These are phyloP conservation scores for Phytophthora constricta DNA, from an alignment of 352 stramenopile genomes.

Conservation along the genomic window DNA sequence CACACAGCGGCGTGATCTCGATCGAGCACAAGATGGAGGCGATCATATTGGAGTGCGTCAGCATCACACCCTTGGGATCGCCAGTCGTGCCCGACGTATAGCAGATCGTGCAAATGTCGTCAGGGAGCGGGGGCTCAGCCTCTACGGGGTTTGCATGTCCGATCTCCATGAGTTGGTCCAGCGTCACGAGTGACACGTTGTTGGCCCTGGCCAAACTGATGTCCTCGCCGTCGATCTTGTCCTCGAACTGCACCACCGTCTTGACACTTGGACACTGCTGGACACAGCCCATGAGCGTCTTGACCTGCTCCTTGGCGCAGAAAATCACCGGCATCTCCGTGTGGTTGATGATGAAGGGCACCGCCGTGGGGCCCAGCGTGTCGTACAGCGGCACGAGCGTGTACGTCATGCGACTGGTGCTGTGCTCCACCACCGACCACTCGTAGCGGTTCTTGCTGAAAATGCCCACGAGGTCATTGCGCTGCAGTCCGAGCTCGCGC, in stretches of 20 bases:
- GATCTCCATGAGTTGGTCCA: slow-evolving; percentile 48
- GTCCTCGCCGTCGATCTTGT: slow-evolving; percentile 53
- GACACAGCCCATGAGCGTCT: slow-evolving; percentile 63
- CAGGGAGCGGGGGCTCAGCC: slow-evolving; percentile 44
- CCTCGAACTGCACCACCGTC: slow-evolving; percentile 67
- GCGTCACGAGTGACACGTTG: slow-evolving; percentile 53
- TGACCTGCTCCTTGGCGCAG: slow-evolving; percentile 69
- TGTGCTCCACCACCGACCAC: slow-evolving; percentile 76
- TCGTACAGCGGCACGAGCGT: slow-evolving; percentile 82
- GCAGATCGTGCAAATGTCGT: slow-evolving; percentile 62
- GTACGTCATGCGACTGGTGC: slow-evolving; percentile 76
- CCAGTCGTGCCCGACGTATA: slow-evolving; percentile 63
- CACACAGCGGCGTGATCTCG: slow-evolving; percentile 33
- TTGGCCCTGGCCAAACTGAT: slow-evolving; percentile 42
- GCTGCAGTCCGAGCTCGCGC: slow-evolving; percentile 41
- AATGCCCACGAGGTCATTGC: slow-evolving; percentile 67
- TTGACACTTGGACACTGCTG: slow-evolving; percentile 59
- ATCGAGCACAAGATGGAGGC: slow-evolving; percentile 38
- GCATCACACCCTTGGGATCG: slow-evolving; percentile 56
- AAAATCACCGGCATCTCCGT: slow-evolving; percentile 80
- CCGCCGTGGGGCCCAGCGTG: slow-evolving; percentile 68
- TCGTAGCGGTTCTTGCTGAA: slow-evolving; percentile 85
- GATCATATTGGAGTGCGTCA: slow-evolving; percentile 57
- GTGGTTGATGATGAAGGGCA: slow-evolving; percentile 86
- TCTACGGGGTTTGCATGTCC: slow-evolving; percentile 53